Evolutionary conservation across 768 basidiomycete species (phyloP), one percentile per base, ranked within the genome.

Genomic region (Grammothele lineata): DNA sequence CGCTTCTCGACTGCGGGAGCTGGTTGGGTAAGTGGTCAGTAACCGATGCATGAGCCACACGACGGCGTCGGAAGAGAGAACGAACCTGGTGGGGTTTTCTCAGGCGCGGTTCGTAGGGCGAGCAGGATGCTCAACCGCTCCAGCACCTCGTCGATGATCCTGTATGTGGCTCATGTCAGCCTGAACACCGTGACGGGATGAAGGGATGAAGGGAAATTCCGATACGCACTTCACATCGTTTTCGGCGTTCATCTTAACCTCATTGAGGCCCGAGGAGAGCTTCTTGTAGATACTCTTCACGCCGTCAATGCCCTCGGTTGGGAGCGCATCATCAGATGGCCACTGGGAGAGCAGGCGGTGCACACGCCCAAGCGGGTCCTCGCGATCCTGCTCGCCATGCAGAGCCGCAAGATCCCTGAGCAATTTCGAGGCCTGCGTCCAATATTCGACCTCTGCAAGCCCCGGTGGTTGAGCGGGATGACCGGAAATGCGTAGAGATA

Each of bases 261-360:
- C 85, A 40, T 70, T 73, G 43, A 92, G 70, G 17, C 80, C 83
- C 41, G 76, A 63, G 6, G 62, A 64, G 25, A 92, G 64, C 62
- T 81, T 84, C 61, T 75, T 80, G 66, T 81, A 80, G 41, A 74
- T 77, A 32, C 70, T 66, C 63, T 78, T 86, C 45, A 89, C 74
- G 30, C 66, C 67, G 36, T 85, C 82, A 39, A 83, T 70, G 34
- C 85, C 83, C 62, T 89, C 84, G 0, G 80, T 74, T 3, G 83
- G 79, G 9, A 83, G 59, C 24, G 72, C 72, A 54, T 89, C 87
- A 65, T 88, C 85, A 19, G 72, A 66, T 5, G 87, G 85, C 85
- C 87, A 88, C 22, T 72, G 74, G 41, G 76, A 69, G 51, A 89
- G 81, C 47, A 85, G 62, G 57, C 85, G 74, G 64, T 92, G 90